A percentile compares a stretch with the other conserved stretches of the same genome.
These are phyloP conservation scores for Saksenaea oblongispora DNA, from an alignment of 371 early-diverging fungal genomes.

Conservation along the genomic window DNA sequence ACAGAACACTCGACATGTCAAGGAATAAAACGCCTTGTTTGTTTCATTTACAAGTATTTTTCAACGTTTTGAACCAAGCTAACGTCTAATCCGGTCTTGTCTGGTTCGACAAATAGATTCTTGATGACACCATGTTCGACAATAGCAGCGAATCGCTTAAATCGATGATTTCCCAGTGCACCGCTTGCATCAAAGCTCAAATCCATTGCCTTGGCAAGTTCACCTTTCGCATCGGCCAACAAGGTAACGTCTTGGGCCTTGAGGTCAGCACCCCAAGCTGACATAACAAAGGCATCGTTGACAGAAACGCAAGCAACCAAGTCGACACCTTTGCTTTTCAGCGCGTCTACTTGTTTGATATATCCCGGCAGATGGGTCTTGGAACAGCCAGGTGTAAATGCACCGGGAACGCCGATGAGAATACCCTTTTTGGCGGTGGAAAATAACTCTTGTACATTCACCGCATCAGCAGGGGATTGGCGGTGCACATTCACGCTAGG, in stretches of 20 bases:
- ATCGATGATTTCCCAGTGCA: conserved; percentile 66
- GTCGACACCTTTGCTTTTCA: conserved; percentile 71
- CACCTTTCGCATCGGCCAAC: conserved; percentile 68
- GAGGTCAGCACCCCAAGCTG: conserved; percentile 66
- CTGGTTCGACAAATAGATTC: conserved; percentile 55
- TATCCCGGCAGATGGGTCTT: conserved; percentile 74
- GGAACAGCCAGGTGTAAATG: conserved; percentile 69
- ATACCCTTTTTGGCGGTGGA: conserved; percentile 45
- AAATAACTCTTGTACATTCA: conserved; percentile 47
- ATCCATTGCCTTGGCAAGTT: conserved; percentile 63
- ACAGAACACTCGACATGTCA: no score
- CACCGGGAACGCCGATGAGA: conserved; percentile 64
- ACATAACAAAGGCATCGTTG: conserved; percentile 76
- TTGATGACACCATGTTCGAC: conserved; percentile 56
- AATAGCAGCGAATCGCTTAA: conserved; percentile 71
- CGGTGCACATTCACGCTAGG: conserved; percentile 45
- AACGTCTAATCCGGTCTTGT: conserved; percentile 59
- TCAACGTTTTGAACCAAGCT: conserved; percentile 56
- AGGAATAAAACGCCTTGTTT: no score
- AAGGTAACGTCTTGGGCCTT: conserved; percentile 48
- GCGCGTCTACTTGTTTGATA: conserved; percentile 52
- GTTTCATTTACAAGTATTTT: conserved; percentile 27
- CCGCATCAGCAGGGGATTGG: conserved; percentile 41
- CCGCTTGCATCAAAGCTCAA: conserved; percentile 64
- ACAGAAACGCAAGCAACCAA: conserved; percentile 65